These are phyloP conservation scores for Rhypophila decipiens DNA, from an alignment of 495 filamentous ascomycete genomes.

Conservation along the genomic window DNA sequence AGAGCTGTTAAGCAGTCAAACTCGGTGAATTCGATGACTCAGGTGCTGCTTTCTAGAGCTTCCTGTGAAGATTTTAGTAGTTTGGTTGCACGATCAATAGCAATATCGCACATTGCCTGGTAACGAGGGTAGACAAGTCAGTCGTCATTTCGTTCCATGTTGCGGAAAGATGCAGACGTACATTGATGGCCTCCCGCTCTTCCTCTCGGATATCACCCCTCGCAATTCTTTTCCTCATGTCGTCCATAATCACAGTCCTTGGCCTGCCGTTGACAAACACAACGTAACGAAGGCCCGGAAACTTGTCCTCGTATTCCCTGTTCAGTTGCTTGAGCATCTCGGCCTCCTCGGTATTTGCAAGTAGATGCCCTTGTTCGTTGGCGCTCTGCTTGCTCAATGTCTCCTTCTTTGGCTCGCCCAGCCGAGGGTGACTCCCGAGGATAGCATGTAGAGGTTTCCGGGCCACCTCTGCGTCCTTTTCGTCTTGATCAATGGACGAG, in stretches of 20 bases:
- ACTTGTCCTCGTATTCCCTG: slow-evolving; percentile 70
- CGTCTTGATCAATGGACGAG: slow-evolving; percentile 25
- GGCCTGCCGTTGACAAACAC: slow-evolving; percentile 84
- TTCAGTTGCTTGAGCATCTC: slow-evolving; percentile 62
- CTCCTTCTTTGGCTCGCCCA: slow-evolving; percentile 66
- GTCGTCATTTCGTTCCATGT: no score
- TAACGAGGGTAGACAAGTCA: no score
- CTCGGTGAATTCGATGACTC: no score
- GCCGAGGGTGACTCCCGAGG: slow-evolving; percentile 77
- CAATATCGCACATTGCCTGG: slow-evolving; percentile 48
- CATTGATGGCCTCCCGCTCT: slow-evolving; percentile 69
- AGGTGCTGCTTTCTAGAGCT: slow-evolving; percentile 3
- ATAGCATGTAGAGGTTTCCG: slow-evolving; percentile 49
- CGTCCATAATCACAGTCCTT: slow-evolving; percentile 68
- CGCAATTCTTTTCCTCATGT: slow-evolving; percentile 75
- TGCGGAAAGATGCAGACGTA: slow-evolving; percentile 33
- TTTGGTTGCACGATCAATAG: slow-evolving; percentile 38
- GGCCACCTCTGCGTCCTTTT: slow-evolving; percentile 1
- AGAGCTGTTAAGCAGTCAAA: no score
- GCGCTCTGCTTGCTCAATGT: slow-evolving; percentile 59
- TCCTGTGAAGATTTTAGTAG: slow-evolving; percentile 22
- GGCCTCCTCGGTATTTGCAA: slow-evolving; percentile 42
- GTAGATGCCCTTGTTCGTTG: slow-evolving; percentile 73
- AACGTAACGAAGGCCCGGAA: slow-evolving; percentile 85
- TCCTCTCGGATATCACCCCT: slow-evolving; percentile 61